Base-by-base conservation (phyloP, 768 basidiomycete species). In the Suillus lakei region DNA sequence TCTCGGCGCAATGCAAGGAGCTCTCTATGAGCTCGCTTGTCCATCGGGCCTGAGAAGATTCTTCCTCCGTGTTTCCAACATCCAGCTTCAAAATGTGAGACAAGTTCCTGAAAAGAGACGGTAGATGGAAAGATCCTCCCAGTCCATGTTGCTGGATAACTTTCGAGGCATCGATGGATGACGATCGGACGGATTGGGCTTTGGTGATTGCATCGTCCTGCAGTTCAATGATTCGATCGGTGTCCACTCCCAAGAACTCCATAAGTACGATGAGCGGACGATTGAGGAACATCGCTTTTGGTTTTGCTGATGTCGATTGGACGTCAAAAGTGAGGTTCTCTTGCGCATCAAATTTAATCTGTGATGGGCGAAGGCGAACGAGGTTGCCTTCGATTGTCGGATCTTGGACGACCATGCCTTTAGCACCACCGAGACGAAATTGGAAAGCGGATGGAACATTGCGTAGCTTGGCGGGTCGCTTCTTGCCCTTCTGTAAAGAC, bases 331-430 rank as follows among this genome's bases (percentile, higher is more conserved):
- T 80, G 8, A 73, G 75, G 38, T 72, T 68, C 32, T 77, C 70
- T 0, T 72, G 67, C 4, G 80, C 78, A 0, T 79, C 76, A 67
- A 88, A 87, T 68, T 87, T 87, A 55, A 75, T 72, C 70, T 85
- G 84, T 3, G 83, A 84, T 0, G 77, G 74, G 0, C 85, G 79
- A 9, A 86, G 68, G 63, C 72, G 73, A 36, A 86, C 68, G 0
- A 77, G 74, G 34, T 74, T 70, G 1, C 77, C 83, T 18, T 46
- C 46, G 0, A 84, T 73, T 3, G 65, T 71, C 6, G 79, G 77
- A 66, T 87, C 82, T 39, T 79, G 72, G 1, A 79, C 78, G 46
- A 87, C 74, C 68, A 86, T 81, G 1, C 86, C 84, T 68, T 85
- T 85, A 23, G 76, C 82, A 15, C 84, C 84, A 10, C 79, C 80